Conservation (phyloP, 257 asterid species). For the Jacaranda mimosifolia region DNA sequence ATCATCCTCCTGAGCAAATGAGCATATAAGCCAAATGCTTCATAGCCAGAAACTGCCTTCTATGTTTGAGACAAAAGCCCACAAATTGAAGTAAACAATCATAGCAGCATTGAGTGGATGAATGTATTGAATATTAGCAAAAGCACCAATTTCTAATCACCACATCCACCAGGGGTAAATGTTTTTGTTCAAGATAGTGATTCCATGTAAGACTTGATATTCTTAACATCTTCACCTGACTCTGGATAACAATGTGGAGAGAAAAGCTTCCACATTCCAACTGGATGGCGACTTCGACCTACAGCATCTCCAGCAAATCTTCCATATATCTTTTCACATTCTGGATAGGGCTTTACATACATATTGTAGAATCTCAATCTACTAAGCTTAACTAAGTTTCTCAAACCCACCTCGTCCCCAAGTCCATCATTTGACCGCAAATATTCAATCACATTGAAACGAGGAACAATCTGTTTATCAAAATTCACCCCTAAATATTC, state of each 20-base stretch:
- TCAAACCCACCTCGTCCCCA: conserved; percentile 73
- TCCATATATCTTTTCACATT: conserved; percentile 83
- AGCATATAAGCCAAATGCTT: background rate
- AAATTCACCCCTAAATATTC: conserved; percentile 81
- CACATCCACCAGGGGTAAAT: too few relatives aligned
- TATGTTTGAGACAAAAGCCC: background rate
- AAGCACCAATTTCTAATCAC: background rate
- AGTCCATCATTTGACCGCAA: conserved; percentile 67
- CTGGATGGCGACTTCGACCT: conserved; percentile 58
- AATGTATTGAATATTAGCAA: too few relatives aligned
- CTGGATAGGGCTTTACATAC: conserved; percentile 94
- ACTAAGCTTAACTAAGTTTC: conserved; percentile 70
- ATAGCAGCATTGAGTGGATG: background rate
- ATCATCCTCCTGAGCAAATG: background rate
- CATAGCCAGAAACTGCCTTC: background rate
- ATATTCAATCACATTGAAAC: conserved; percentile 73
- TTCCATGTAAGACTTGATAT: conserved; percentile 58
- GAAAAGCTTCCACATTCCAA: conserved; percentile 93
- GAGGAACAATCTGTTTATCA: conserved; percentile 79
- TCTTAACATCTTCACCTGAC: conserved; percentile 57
- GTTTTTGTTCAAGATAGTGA: conserved; percentile 44
- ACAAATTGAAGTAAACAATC: background rate
- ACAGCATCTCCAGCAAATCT: conserved; percentile 50
- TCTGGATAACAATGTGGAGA: conserved; percentile 57
- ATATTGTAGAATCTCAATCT: conserved; percentile 82